A percentile compares a stretch with the other conserved stretches of the same genome.
Conservation (phyloP, 1,284 basidiomycete species). For the Fomitopsis pinicola region DNA sequence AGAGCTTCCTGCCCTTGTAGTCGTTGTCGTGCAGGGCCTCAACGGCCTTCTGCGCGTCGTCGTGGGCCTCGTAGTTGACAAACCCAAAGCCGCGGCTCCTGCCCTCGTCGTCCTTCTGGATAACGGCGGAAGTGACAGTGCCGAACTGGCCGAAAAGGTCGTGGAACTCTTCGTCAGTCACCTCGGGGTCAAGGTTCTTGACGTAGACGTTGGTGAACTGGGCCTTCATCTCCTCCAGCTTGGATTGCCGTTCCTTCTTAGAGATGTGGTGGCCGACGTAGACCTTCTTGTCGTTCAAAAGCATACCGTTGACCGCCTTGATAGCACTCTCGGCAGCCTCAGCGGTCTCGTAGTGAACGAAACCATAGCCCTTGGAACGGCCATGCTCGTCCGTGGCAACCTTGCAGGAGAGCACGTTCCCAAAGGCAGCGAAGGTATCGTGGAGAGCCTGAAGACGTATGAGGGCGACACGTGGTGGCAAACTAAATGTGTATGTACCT, state of each 20-base stretch:
- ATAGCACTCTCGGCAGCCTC: constrained; percentile 97
- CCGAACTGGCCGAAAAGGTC: constrained; percentile 82
- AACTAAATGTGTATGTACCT: constrained; percentile 45
- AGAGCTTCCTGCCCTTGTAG: constrained; percentile 86
- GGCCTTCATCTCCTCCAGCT: constrained; percentile 95
- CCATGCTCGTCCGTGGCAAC: constrained; percentile 94
- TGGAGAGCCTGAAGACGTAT: constrained; percentile 76
- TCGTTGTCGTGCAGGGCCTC: constrained; percentile 90
- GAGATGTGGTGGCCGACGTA: constrained; percentile 98
- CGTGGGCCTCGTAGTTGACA: constrained; percentile 94
- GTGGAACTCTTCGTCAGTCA: constrained; percentile 86
- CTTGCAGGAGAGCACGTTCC: constrained; percentile 99
- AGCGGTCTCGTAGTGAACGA: constrained; percentile 98
- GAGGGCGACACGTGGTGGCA: background rate
- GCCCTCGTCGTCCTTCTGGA: constrained; percentile 82
- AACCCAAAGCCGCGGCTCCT: constrained; percentile 98
- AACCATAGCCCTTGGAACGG: constrained; percentile 94
- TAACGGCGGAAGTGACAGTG: constrained; percentile 83
- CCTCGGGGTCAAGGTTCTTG: constrained; percentile 92
- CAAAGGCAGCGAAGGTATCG: constrained; percentile 99
- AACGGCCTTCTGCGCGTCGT: constrained; percentile 88
- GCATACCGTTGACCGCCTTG: constrained; percentile 99
- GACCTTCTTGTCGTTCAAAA: constrained; percentile 99
- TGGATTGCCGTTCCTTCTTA: constrained; percentile 97
- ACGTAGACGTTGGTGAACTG: constrained; percentile 98